Evolutionary conservation across 73 alveolate species (phyloP).

Genomic region (Blepharisma japonicum): DNA sequence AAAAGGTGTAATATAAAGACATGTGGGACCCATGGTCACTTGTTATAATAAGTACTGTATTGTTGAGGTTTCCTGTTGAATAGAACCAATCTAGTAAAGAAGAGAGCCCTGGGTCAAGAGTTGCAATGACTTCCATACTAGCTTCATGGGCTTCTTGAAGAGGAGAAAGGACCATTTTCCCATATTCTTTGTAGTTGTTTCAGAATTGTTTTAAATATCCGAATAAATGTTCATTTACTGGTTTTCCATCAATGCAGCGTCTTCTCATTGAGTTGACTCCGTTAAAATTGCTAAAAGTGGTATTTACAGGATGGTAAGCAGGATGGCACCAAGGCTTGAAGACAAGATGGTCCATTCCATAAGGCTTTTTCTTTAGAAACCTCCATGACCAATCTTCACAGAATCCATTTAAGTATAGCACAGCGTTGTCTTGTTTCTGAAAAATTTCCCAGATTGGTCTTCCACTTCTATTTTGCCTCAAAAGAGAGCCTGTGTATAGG

Average conservation of each 20-base stretch:
- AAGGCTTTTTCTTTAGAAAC: not conserved
- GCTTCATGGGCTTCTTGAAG: constrained; percentile 26
- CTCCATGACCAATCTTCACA: constrained; percentile 10
- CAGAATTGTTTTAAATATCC: not conserved
- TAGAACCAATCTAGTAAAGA: constrained; percentile 18
- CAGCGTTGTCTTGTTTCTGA: not conserved
- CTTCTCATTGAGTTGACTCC: constrained; percentile 21
- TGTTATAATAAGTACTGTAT: not conserved
- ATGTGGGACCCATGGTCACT: constrained; percentile 18
- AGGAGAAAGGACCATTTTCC: constrained; percentile 4
- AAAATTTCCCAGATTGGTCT: constrained; percentile 1
- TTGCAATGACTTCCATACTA: not conserved
- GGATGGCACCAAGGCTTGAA: constrained; percentile 20
- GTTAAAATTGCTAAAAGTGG: constrained; percentile 6
- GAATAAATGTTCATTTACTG: not conserved
- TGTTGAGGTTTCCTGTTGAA: not conserved
- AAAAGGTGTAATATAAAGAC: not conserved
- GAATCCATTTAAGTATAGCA: not conserved
- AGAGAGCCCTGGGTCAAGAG: constrained; percentile 7
- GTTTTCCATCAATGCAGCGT: constrained; percentile 19
- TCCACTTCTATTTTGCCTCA: constrained; percentile 22
- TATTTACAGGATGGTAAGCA: constrained; percentile 13
- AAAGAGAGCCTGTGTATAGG: constrained; percentile 11
- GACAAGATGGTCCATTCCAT: not conserved
- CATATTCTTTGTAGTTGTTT: not conserved